Evolutionary conservation across 495 filamentous ascomycete species (phyloP).

Genomic region (Hypoxylon lienhwacheense): DNA sequence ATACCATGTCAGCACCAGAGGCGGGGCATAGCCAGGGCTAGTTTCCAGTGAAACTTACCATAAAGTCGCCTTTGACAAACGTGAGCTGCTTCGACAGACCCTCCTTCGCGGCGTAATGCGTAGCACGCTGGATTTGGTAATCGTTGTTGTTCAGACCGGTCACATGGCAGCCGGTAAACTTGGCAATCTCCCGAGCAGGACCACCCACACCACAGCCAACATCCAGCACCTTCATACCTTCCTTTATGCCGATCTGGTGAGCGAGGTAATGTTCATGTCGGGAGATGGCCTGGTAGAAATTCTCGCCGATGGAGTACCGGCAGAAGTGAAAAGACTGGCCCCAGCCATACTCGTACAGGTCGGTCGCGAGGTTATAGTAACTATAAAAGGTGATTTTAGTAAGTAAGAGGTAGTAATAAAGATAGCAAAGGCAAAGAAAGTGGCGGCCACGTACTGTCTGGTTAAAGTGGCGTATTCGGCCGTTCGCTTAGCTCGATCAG

Average conservation of each 20-base stretch:
- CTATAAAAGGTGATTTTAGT: slow-evolving; percentile 45
- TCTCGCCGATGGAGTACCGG: slow-evolving; percentile 85
- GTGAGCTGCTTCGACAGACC: slow-evolving; percentile 78
- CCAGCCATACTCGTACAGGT: slow-evolving; percentile 98
- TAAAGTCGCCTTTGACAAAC: slow-evolving; percentile 97
- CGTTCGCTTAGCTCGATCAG: slow-evolving; percentile 76
- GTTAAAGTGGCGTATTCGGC: slow-evolving; percentile 95
- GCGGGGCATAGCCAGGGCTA: neutral
- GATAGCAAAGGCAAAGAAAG: neutral
- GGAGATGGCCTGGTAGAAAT: slow-evolving; percentile 90
- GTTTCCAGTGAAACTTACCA: slow-evolving; percentile 69
- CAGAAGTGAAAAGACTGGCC: slow-evolving; percentile 96
- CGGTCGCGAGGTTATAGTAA: slow-evolving; percentile 98
- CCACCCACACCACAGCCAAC: slow-evolving; percentile 98
- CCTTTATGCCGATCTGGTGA: slow-evolving; percentile 80
- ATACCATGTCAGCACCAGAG: neutral
- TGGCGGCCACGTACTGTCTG: slow-evolving; percentile 69
- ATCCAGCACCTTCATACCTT: slow-evolving; percentile 88
- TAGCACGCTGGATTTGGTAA: slow-evolving; percentile 97
- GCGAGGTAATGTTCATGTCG: slow-evolving; percentile 99
- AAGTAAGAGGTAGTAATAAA: neutral
- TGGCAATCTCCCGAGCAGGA: slow-evolving; percentile 94
- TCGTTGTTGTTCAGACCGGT: slow-evolving; percentile 99
- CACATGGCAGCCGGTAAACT: slow-evolving; percentile 88
- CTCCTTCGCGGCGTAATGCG: slow-evolving; percentile 78